These are phyloP conservation scores for Mortierella antarctica DNA, from an alignment of 192 early-diverging fungal species.

Conservation along the genomic window DNA sequence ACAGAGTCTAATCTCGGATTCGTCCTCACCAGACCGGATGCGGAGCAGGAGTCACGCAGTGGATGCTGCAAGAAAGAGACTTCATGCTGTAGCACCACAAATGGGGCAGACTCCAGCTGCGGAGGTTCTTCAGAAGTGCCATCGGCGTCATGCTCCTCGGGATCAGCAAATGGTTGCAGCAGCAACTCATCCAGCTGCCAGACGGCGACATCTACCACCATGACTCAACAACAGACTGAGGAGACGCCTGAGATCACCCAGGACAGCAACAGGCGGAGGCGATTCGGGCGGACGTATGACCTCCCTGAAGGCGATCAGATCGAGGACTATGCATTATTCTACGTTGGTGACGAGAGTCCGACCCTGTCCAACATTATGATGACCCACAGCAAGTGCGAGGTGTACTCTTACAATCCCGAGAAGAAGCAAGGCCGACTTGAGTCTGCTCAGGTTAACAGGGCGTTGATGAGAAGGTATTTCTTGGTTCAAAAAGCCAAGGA, in stretches of 20 bases:
- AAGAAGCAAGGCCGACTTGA: conserved; percentile 66
- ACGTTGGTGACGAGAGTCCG: conserved; percentile 84
- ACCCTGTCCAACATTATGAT: conserved; percentile 91
- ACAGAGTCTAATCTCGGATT: conserved; percentile 54
- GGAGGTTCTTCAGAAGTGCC: not conserved
- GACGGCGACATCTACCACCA: not conserved
- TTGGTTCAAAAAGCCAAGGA: conserved; percentile 94
- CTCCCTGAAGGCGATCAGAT: conserved; percentile 60
- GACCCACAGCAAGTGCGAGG: conserved; percentile 71
- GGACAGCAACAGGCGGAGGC: conserved; percentile 31
- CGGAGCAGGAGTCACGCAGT: not conserved
- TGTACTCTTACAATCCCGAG: conserved; percentile 78
- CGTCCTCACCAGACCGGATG: conserved; percentile 16
- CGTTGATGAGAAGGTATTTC: conserved; percentile 71
- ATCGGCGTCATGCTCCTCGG: conserved; percentile 14
- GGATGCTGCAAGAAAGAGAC: conserved; percentile 18
- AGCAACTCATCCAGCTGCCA: conserved; percentile 4
- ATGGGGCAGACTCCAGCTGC: conserved; percentile 13
- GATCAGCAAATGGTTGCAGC: not conserved
- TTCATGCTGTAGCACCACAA: not conserved
- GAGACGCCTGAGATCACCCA: not conserved
- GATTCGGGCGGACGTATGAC: conserved; percentile 64
- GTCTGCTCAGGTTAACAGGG: conserved; percentile 63
- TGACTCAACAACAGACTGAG: conserved; percentile 12
- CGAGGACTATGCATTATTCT: conserved; percentile 80